Base-by-base conservation (phyloP, 352 stramenopile species). In the Phytopythium boreale region DNA sequence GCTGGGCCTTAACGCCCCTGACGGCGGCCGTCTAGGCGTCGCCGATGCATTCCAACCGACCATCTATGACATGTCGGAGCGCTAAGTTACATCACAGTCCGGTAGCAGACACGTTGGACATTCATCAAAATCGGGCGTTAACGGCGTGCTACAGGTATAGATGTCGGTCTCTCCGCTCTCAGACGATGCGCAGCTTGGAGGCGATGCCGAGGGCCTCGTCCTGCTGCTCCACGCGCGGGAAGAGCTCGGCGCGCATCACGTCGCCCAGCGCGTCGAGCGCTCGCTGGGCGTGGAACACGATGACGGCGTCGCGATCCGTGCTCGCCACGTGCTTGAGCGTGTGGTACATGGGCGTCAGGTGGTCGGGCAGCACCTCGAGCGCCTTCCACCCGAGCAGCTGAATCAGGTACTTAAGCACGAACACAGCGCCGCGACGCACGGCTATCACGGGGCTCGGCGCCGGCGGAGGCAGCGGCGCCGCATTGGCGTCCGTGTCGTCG, bases 211-310 rank as follows among this genome's bases (percentile, higher is more conserved):
- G 66, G 12, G 62, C 69, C 19, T 61, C 68, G 36, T 88, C 76
- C 9, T 84, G 67, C 29, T 76, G 44, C 22, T 74, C 58, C 20
- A 71, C 70, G 14, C 55, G 56, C 15, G 81, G 80, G 55, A 95
- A 93, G 10, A 96, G 73, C 63, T 96, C 85, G 20, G 59, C 62
- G 26, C 83, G 79, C 85, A 96, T 91, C 64, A 96, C 71, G 12
- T 74, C 64, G 37, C 88, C 65, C 4, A 96, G 69, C 0, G 80
- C 71, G 11, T 62, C 53, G 19, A 96, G 60, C 6, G 79, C 84
- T 26, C 72, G 70, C n/a, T 68, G 66, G 6, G 84, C 80, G 62
- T 96, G 87, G 63, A 91, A 90, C 10, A 77, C 64, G 11, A 89
- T 78, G 44, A 96, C 82, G 3, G 56, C 46, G 66, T 96, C 87